Evolutionary conservation across 2,329 filamentous ascomycete genomes (phyloP), one percentile per base, ranked within the genome.

Genomic region (Coniochaeta prunicola): DNA sequence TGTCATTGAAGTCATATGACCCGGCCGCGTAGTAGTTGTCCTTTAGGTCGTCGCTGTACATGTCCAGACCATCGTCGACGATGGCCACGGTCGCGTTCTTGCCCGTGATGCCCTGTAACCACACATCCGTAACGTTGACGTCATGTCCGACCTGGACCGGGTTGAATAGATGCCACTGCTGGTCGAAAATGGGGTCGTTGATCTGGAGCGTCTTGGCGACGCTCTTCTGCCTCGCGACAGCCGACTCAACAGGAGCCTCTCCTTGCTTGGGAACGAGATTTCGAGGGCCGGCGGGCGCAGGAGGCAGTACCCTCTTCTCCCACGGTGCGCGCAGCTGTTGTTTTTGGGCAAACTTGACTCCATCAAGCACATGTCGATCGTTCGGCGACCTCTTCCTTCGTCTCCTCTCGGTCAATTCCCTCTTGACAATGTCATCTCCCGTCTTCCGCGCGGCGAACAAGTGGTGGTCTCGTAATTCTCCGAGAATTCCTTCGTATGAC

Each of bases 131-230:
- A n/a, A 97, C 92, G 68, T 99, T 99, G 68, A 99, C 83, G 71
- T 99, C 94, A 73, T 97, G 90, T 6, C 92, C 93, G 0, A 85
- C 70, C 66, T 96, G 86, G 6, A 89, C 71, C 0, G 89, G 80
- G 70, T 99, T 99, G 77, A 89, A 87, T 53, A 99, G 77, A 80
- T 99, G 94, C 94, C 94, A 99, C 74, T 99, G 94, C 59, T 96
- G 89, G 45, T 83, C 80, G 74, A 97, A 99, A 57, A 96, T 96
- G 19, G 94, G 94, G 68, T 99, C 94, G 33, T 78, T 73, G 63
- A 99, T 97, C 15, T 80, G 78, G n/a, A 99, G 79, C 2, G 79
- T 76, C 56, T 79, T 73, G 64, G 86, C 86, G 53, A 96, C 76
- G 5, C 80, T 73, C 55, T 81, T 72, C 64, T 89, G 86, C 61